Conservation (phyloP, 768 basidiomycete genomes). For the Royoungia palumana region DNA sequence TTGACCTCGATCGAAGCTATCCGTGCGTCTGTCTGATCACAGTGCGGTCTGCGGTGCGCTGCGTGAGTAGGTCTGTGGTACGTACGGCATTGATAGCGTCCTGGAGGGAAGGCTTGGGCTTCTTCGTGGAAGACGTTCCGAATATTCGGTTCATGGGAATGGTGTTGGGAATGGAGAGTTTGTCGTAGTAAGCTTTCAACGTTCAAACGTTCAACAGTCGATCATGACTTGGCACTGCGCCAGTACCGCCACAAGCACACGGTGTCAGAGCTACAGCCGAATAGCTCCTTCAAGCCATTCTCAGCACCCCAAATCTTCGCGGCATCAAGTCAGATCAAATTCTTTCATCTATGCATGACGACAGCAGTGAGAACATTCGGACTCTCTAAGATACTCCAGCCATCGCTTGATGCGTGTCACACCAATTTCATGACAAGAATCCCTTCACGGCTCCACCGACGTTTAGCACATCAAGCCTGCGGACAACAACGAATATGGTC, state of each 20-base stretch:
- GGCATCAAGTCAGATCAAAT: neutral
- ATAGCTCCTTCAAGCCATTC: too few species aligned
- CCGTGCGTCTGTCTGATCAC: conserved; percentile 75
- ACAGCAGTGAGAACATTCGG: neutral
- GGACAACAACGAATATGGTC: conserved; percentile 9
- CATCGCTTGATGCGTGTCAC: too few species aligned
- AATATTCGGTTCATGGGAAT: conserved; percentile 79
- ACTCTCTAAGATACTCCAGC: too few species aligned
- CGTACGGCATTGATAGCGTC: conserved; percentile 91
- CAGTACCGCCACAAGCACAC: too few species aligned
- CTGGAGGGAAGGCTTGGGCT: conserved; percentile 80
- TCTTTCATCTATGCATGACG: neutral
- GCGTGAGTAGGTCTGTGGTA: conserved; percentile 1
- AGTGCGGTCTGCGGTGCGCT: neutral
- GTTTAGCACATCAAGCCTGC: conserved; percentile 78
- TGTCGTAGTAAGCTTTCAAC: too few species aligned
- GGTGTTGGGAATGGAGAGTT: too few species aligned
- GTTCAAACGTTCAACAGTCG: too few species aligned
- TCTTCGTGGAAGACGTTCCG: conserved; percentile 68
- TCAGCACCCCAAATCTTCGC: too few species aligned
- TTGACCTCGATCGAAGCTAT: conserved; percentile 93
- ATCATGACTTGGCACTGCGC: too few species aligned
- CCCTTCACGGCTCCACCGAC: conserved; percentile 91
- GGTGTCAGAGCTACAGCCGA: too few species aligned
- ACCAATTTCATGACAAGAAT: conserved; percentile 57